Percentiles rank a stretch among this genome's conserved stretches.
Evolutionary conservation across 371 early-diverging fungal genomes (phyloP).

Genomic region (Lichtheimia hyalospora): DNA sequence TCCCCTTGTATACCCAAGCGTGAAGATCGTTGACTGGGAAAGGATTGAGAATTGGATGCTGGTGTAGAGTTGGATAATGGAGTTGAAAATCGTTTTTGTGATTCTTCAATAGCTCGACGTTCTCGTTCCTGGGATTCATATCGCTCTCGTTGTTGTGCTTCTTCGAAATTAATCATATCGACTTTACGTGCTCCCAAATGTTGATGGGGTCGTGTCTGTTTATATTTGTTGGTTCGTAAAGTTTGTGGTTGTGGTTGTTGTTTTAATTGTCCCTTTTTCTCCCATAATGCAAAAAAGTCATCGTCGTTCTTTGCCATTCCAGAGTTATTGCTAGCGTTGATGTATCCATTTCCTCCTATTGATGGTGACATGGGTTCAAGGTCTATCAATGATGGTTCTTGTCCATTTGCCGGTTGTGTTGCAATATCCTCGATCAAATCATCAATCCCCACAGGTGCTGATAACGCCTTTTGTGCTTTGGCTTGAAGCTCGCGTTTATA

Average conservation of each 20-base stretch:
- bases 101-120: background rate
- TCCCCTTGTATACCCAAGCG: slow-evolving; percentile 8
- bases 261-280: slow-evolving; percentile 3
- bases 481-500: slow-evolving; percentile 78
- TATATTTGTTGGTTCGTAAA: background rate
- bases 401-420: background rate
- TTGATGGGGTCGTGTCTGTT: slow-evolving; percentile 4
- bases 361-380: slow-evolving; percentile 7
- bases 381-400: slow-evolving; percentile 11
- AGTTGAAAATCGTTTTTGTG: too few species aligned
- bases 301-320: slow-evolving; percentile 8
- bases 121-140: too few species aligned
- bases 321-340: background rate
- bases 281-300: slow-evolving; percentile 23
- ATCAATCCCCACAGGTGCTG: background rate
- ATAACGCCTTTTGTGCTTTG: slow-evolving; percentile 1
- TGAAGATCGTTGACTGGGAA: slow-evolving; percentile 4
- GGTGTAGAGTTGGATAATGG: too few species aligned
- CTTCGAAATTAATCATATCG: slow-evolving; percentile 72
- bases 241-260: background rate
- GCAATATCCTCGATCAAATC: background rate
- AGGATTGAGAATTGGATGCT: too few species aligned
- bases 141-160: slow-evolving; percentile 79
- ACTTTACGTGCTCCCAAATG: slow-evolving; percentile 16
- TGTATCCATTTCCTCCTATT: slow-evolving; percentile 10